Evolutionary conservation across 2,329 filamentous ascomycete genomes (phyloP).

Genomic region (Monilinia vaccinii-corymbosi): DNA sequence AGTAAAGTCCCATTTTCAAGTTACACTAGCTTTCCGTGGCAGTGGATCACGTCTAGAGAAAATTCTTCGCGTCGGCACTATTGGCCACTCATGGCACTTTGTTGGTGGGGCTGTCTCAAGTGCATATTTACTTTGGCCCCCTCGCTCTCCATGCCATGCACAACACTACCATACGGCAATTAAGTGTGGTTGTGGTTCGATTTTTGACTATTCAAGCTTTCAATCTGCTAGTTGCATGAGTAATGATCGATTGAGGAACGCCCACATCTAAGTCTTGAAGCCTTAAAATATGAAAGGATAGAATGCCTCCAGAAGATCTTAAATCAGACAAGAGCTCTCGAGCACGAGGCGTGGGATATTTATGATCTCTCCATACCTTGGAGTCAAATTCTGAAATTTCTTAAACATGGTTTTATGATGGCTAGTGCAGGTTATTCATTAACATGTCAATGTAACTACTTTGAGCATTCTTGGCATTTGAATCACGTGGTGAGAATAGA

Average conservation of each 20-base stretch:
- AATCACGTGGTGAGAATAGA: neutral
- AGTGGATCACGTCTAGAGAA: constrained; percentile 1
- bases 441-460: neutral
- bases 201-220: neutral
- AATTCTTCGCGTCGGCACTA: neutral
- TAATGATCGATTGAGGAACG: neutral
- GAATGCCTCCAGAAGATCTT: neutral
- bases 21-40: neutral
- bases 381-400: neutral
- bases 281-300: neutral
- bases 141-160: neutral
- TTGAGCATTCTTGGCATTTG: neutral
- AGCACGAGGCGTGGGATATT: neutral
- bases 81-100: neutral
- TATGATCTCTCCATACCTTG: neutral
- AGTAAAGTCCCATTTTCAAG: neutral
- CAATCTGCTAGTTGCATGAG: neutral
- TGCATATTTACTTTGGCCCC: neutral
- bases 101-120: neutral
- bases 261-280: neutral
- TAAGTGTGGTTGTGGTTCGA: neutral
- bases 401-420: neutral
- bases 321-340: neutral
- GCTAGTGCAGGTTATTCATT: neutral
- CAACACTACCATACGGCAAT: neutral